Percentiles rank a stretch among this genome's conserved stretches.
These are phyloP conservation scores for Blastobotrys robertii DNA, from an alignment of 805 yeast species.

Conservation along the genomic window DNA sequence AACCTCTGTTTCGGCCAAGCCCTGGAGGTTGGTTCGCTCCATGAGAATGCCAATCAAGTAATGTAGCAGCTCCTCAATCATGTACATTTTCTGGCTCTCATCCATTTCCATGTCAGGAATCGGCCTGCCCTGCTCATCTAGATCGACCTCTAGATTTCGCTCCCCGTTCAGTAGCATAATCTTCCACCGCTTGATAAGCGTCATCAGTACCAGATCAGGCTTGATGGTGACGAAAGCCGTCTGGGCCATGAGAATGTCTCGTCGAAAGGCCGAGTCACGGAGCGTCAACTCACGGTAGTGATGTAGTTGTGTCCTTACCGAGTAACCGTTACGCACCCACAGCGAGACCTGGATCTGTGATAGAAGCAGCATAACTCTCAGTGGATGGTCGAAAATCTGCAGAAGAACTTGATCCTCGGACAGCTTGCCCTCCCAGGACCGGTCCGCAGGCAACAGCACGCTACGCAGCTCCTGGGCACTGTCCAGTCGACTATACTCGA, in stretches of 20 bases:
- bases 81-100: constrained; percentile 37
- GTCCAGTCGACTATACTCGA: constrained; percentile 38
- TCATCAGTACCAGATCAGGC: constrained; percentile 46
- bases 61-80: constrained; percentile 72
- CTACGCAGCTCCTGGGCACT: constrained; percentile 16
- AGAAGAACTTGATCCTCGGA: constrained; percentile 4
- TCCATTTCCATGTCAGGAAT: constrained; percentile 20
- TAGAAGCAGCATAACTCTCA: constrained; percentile 64
- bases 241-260: constrained; percentile 72
- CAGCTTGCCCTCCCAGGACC: not conserved
- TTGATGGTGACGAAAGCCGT: constrained; percentile 43
- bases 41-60: constrained; percentile 58
- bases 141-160: constrained; percentile 32
- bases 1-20: constrained; percentile 37
- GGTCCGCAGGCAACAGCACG: constrained; percentile 9
- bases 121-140: too few relatives aligned
- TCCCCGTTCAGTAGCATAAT: constrained; percentile 25
- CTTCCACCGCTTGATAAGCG: constrained; percentile 63
- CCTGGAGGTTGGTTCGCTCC: constrained; percentile 52
- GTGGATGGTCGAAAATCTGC: constrained; percentile 56
- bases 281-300: constrained; percentile 70
- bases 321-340: constrained; percentile 92
- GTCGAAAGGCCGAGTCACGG: constrained; percentile 70
- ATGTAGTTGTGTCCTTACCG: constrained; percentile 67
- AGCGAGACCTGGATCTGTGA: constrained; percentile 82